Base-by-base conservation (phyloP, 257 asterid species). In the Lycium barbarum region DNA sequence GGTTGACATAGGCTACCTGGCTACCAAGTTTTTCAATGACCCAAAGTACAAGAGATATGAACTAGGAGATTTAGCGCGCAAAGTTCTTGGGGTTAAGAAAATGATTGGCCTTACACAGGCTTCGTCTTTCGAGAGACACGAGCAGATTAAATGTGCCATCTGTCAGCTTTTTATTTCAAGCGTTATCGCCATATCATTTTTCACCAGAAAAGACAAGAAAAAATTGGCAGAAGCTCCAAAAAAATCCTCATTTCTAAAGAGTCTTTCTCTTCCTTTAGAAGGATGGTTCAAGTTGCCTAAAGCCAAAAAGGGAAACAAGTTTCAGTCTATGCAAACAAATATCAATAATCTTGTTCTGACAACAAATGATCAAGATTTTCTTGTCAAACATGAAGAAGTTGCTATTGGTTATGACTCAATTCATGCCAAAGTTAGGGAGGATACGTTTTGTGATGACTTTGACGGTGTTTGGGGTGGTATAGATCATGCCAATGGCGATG, bases 121-220 rank as follows among this genome's bases (percentile, higher is more conserved):
- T 9, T 91, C 97, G 1, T 92, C 98, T 51, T 93, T 91, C 0
- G 93, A 91, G 91, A 90, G 95, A 83, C 97, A 96, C 11, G 97
- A 92, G 74, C 94, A 89, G 81, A 90, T 96, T 2, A 96, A 94
- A 84, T 88, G 91, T 18, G 91, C 94, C 2, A 94, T 96, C 70
- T 94, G 98, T 85, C 97, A 91, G 88, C 95, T 94, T 15, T 94
- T 96, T 53, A 87, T 96, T 57, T 90, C 97, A 0, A 92, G 86
- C n/a, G 88, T 92, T 4, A 94, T 94, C 8, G 98, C 93, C 5
- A 89, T 93, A 90, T 88, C 93, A 17, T 45, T 96, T 76, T 70
- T 93, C 80, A 87, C 90, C 1, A 86, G 80, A 3, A 71, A 70
- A 80, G 91, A 89, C 26, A 90, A n/a, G 88, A 93, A 85, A 82